Base-by-base conservation (phyloP, 2,329 filamentous ascomycete genomes). In the Colletotrichum sp. region DNA sequence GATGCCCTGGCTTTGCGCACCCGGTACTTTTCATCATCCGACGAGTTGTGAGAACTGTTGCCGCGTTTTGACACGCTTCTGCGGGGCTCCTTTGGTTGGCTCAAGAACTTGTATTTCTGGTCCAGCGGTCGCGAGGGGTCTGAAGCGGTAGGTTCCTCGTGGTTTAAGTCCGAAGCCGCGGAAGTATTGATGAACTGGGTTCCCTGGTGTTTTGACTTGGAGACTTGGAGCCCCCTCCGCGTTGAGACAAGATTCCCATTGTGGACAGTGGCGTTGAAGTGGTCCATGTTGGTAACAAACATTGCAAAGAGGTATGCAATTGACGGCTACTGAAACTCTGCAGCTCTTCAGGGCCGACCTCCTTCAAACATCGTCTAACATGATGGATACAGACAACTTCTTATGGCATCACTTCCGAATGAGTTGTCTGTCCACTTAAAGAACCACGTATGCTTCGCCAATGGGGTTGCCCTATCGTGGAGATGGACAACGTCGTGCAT, bases 121-220 rank as follows among this genome's bases (percentile, higher is more conserved):
- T 79, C 76, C 15, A 79, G 67, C 15, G 77, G 63, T 39, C 76
- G 65, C 12, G 74, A 26, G n/a, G 59, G 21, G 7, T 72, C 68
- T 34, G 75, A 13, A 68, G 59, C 39, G 30, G 63, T 65, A 15
- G 64, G 3, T 4, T 52, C 65, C 28, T 76, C 68, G 24, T 52
- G 52, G 55, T 13, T 52, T 18, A 64, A 39, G 52, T 32, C 71
- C 16, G 79, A 57, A 12, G 77, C 69, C 13, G 77, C 74, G 24
- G 79, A 79, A n/a, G 83, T 76, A 77, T 87, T 86, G 71, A 86
- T 85, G 71, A 86, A 87, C 6, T 83, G 85, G 26, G 81, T 80
- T 36, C 85, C 85, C 71, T 85, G 82, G 77, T 85, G 83, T 76
- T 84, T 85, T 70, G 85, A 82, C 76, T 85, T 85, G 26, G 85